phyloP scores from a whole-genome alignment of 257 asterid species.

The Eucommia ulmoides region DNA sequence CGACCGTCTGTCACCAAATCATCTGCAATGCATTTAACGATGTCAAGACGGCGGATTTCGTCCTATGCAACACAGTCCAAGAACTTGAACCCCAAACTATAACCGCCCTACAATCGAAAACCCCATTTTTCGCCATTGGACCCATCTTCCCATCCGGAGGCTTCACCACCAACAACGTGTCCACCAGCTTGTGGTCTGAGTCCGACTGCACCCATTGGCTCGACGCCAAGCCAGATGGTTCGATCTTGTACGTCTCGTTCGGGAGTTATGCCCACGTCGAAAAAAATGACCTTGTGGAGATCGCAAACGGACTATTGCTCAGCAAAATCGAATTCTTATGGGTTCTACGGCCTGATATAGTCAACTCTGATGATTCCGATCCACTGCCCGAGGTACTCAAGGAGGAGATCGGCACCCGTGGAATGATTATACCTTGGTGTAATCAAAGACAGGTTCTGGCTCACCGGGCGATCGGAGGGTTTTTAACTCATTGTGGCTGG shows the following conservation, averaged over 20 bases:
- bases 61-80: conserved; percentile 27
- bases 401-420: conserved; percentile 12
- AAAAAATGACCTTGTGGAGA: conserved; percentile 17
- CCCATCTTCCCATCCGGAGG: conserved; percentile 24
- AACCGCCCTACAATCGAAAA: conserved; percentile 12
- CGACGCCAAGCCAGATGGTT: conserved; percentile 19
- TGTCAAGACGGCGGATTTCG: conserved; percentile 26
- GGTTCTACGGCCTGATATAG: conserved; percentile 36
- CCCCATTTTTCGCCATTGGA: conserved; percentile 19
- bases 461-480: conserved; percentile 25
- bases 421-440: conserved; percentile 29
- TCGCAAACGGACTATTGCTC: conserved; percentile 22
- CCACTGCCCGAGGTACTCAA: conserved; percentile 18
- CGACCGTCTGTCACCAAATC: conserved; percentile 21
- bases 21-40: conserved; percentile 27
- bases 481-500: conserved; percentile 39
- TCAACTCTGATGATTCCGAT: conserved; percentile 17
- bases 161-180: conserved; percentile 14
- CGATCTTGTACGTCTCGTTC: conserved; percentile 32
- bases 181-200: conserved; percentile 39
- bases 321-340: conserved; percentile 27
- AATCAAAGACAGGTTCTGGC: conserved; percentile 23
- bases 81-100: conserved; percentile 25
- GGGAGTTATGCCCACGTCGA: conserved; percentile 36
- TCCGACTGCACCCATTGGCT: conserved; percentile 32